Evolutionary conservation across 1,139 yeast species (phyloP).

Genomic region (Arxiozyma slooffiae): DNA sequence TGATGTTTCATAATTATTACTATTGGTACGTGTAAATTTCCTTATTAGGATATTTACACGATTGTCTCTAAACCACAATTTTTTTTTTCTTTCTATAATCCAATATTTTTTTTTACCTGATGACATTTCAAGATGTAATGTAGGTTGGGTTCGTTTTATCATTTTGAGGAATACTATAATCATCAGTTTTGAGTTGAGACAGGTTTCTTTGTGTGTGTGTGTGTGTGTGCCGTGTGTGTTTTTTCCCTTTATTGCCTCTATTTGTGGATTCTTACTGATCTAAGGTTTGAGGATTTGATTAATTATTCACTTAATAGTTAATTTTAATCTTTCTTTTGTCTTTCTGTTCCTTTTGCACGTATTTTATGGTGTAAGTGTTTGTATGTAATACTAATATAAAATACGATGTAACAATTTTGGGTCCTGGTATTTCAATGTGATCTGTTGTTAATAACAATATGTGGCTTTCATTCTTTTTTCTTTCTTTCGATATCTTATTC

Average conservation of each 20-base stretch:
- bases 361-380: no score
- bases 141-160: not conserved
- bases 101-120: no score
- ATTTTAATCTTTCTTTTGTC: no score
- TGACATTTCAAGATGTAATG: no score
- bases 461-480: not conserved
- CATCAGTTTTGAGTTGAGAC: not conserved
- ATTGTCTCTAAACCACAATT: not conserved
- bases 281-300: not conserved
- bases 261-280: not conserved
- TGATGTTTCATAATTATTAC: not conserved
- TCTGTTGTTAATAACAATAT: not conserved
- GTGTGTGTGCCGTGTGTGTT: no score
- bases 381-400: not conserved
- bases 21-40: constrained; percentile 1
- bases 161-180: not conserved
- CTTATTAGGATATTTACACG: constrained; percentile 4
- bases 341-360: not conserved
- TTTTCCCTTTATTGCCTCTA: not conserved
- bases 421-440: no score
- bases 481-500: no score
- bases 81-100: not conserved
- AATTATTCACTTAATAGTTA: no score
- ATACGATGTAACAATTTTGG: not conserved
- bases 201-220: no score